Percentiles rank a stretch among this genome's conserved stretches.
Conservation (phyloP, 495 filamentous ascomycete species). For the Bombardia bombarda region DNA sequence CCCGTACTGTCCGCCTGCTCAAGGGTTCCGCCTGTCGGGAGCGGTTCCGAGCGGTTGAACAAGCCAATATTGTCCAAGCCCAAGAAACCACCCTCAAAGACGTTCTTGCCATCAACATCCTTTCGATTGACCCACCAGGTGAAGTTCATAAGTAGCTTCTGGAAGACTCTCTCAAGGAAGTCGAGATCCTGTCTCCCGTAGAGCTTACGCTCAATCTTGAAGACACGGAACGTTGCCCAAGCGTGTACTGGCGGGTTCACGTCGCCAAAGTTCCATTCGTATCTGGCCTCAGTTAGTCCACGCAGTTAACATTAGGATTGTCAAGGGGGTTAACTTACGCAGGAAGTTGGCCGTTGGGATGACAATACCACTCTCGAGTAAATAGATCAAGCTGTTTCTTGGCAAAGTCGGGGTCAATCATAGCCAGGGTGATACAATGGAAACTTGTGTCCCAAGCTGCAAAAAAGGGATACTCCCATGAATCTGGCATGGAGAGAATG, state of each 20-base stretch:
- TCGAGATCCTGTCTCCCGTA: constrained; percentile 92
- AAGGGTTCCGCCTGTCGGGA: constrained; percentile 85
- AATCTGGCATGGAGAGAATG: constrained; percentile 94
- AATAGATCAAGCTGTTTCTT: constrained; percentile 96
- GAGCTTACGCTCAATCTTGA: constrained; percentile 97
- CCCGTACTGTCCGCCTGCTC: constrained; percentile 97
- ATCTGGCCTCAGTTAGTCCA: constrained; percentile 27
- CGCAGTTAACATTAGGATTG: neutral
- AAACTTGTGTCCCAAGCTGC: constrained; percentile 97
- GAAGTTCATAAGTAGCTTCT: constrained; percentile 92
- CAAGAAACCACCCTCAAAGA: constrained; percentile 96
- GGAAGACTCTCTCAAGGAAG: constrained; percentile 93
- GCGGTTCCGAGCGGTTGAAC: constrained; percentile 95
- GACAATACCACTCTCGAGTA: constrained; percentile 98
- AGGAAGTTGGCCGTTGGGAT: constrained; percentile 90
- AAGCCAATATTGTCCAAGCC: constrained; percentile 94
- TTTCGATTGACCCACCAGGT: constrained; percentile 99
- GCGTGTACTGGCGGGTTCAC: constrained; percentile 96
- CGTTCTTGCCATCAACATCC: constrained; percentile 86
- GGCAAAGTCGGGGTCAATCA: constrained; percentile 95
- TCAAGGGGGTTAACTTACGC: constrained; percentile 20
- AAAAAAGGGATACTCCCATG: constrained; percentile 98
- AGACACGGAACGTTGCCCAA: constrained; percentile 88
- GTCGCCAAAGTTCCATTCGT: constrained; percentile 98
- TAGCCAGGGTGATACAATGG: constrained; percentile 89